These are phyloP conservation scores for Penicillium hesseltinei DNA, from an alignment of 2,329 filamentous ascomycete species.

Conservation along the genomic window DNA sequence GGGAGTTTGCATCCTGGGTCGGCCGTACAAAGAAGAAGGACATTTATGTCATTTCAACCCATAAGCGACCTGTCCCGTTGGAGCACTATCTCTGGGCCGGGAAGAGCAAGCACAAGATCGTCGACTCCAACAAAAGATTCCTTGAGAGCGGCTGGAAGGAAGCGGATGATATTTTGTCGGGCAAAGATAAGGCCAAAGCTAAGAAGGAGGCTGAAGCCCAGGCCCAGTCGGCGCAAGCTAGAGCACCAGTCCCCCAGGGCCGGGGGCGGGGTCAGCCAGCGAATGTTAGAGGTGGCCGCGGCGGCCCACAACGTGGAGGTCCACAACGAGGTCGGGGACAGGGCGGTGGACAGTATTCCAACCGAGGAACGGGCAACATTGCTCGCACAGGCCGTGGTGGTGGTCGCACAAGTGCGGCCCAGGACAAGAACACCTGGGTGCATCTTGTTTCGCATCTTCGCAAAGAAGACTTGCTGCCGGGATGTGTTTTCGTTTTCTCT, in stretches of 20 bases:
- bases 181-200: constrained; percentile 72
- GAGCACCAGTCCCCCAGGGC: constrained; percentile 55
- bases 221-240: constrained; percentile 48
- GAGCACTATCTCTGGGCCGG: constrained; percentile 97
- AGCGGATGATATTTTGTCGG: constrained; percentile 76
- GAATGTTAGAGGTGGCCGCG: constrained; percentile 45
- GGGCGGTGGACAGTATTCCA: constrained; percentile 56
- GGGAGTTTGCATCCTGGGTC: constrained; percentile 98
- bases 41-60: constrained; percentile 97
- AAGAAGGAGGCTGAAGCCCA: constrained; percentile 52
- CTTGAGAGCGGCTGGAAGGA: constrained; percentile 93
- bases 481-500: constrained; percentile 97
- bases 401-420: constrained; percentile 81
- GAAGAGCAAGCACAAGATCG: constrained; percentile 91
- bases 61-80: constrained; percentile 88
- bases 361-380: constrained; percentile 75
- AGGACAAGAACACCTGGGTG: constrained; percentile 96
- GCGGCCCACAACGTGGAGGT: constrained; percentile 31
- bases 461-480: constrained; percentile 82
- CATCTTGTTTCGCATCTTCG: constrained; percentile 88
- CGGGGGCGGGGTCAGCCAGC: constrained; percentile 53
- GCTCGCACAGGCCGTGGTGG: constrained; percentile 81
- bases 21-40: constrained; percentile 97
- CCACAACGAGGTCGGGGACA: constrained; percentile 50
- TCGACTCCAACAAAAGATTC: constrained; percentile 88